Base-by-base conservation (phyloP, 495 filamentous ascomycete genomes). In the Xylaria scruposa region DNA sequence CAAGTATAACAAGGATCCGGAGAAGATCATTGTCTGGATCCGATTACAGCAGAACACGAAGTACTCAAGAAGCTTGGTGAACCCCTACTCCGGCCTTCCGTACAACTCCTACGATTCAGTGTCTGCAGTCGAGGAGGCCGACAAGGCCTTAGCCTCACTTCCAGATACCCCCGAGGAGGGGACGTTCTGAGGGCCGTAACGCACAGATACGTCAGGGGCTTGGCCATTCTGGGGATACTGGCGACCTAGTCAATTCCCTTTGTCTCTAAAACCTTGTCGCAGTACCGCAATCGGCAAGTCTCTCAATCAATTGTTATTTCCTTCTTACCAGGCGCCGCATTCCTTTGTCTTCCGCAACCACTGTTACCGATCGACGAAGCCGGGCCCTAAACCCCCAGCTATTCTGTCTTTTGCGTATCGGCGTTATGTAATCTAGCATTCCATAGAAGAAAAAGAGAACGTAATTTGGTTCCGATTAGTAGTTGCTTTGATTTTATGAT, bases 1-100 rank as follows among this genome's bases (percentile, higher is more conserved):
- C 24, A 40, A 51, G 49, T 60, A 71, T 31, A 10, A 71, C 5
- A 33, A 33, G 13, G 70, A n/a, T 7, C 24, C 24, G 33, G n/a
- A 66, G 24, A 71, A 49, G 53, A 15, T 2, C 10, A 29, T 71
- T 19, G 7, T 71, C 53, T 71, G 70, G 70, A 17, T 71, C 40
- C 51, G 42, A 17, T 0, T 71, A 2, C 7, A 15, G 8, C 13
- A 7, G 0, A 17, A 29, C 0, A 12, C 1, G 44, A n/a, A 33
- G 19, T 49, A 6, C 33, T 0, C 15, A 0, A 40, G 29, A 9
- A 17, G 10, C 69, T 9, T 51, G 31, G 8, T n/a, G 4, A 71
- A 60, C 38, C 51, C 38, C 12, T 71, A 66, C 29, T 51, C 5
- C 42, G 9, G n/a, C 2, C n/a, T 46, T 3, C 0, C 3, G 6